Evolutionary conservation across 1,139 yeast genomes (phyloP).

Genomic region (Geotrichum fermentans): DNA sequence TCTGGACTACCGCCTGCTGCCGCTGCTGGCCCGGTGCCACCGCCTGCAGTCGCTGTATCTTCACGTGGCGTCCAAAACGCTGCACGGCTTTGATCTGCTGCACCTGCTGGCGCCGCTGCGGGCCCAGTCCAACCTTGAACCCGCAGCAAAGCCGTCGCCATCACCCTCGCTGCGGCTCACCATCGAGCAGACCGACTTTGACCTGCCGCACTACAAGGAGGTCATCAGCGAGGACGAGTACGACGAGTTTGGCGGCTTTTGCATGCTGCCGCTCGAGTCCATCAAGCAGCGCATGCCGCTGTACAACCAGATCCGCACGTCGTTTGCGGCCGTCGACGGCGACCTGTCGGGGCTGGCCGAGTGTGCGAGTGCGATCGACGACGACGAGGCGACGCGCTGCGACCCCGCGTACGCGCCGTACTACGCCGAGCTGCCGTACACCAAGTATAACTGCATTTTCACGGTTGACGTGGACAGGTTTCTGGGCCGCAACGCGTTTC

Average conservation of each 20-base stretch:
- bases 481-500: neutral
- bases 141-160: too few species aligned
- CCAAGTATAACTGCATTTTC: conserved; percentile 7
- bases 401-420: neutral
- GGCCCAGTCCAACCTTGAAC: neutral
- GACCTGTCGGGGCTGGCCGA: neutral
- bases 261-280: conserved; percentile 9
- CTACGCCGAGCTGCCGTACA: neutral
- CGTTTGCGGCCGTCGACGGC: conserved; percentile 1
- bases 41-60: neutral
- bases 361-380: conserved; percentile 2
- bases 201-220: conserved; percentile 3
- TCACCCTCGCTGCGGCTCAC: neutral
- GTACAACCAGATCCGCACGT: conserved; percentile 4
- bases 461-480: neutral
- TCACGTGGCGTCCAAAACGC: conserved; percentile 1
- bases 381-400: neutral
- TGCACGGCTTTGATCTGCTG: conserved; percentile 5
- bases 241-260: conserved; percentile 11
- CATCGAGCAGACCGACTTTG: conserved; percentile 9
- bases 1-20: conserved; percentile 1
- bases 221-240: conserved; percentile 11
- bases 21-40: conserved; percentile 6
- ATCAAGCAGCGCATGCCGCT: conserved; percentile 2
- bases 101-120: conserved; percentile 1